Evolutionary conservation across 2,329 filamentous ascomycete species (phyloP).

Genomic region (Cladorrhinum sp.): DNA sequence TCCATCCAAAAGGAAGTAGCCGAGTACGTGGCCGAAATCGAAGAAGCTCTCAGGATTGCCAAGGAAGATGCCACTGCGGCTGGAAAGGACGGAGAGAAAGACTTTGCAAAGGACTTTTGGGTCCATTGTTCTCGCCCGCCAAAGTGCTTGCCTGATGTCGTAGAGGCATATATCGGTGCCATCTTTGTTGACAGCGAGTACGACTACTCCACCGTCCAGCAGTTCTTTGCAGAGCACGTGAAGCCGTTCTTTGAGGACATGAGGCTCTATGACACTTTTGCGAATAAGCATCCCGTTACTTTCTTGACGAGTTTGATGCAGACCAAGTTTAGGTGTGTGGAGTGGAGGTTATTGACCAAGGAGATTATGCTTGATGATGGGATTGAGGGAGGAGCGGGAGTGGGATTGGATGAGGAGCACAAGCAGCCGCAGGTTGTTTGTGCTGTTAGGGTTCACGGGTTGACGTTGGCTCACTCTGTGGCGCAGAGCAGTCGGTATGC

Average conservation of each 20-base stretch:
- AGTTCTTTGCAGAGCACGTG: slow-evolving; percentile 75
- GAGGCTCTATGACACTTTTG: slow-evolving; percentile 80
- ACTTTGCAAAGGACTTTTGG: slow-evolving; percentile 67
- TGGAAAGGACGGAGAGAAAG: slow-evolving; percentile 34
- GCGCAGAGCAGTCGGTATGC: slow-evolving; percentile 69
- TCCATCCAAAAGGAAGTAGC: slow-evolving; percentile 44
- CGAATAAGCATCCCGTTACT: slow-evolving; percentile 81
- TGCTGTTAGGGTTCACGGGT: slow-evolving; percentile 72
- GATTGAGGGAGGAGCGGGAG: background rate
- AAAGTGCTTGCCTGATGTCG: slow-evolving; percentile 76
- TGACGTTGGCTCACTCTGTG: slow-evolving; percentile 59
- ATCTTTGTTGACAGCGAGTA: slow-evolving; percentile 88
- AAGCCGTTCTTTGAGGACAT: slow-evolving; percentile 81
- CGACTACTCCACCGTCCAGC: slow-evolving; percentile 67
- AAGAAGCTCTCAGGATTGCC: slow-evolving; percentile 37
- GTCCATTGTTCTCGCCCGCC: slow-evolving; percentile 60
- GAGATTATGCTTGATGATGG: slow-evolving; percentile 43
- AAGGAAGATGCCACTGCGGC: slow-evolving; percentile 33
- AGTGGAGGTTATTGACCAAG: slow-evolving; percentile 54
- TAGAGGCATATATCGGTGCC: slow-evolving; percentile 86
- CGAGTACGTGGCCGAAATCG: slow-evolving; percentile 57
- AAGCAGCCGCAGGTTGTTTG: slow-evolving; percentile 56
- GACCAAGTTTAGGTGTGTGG: slow-evolving; percentile 61
- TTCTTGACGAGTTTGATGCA: slow-evolving; percentile 64
- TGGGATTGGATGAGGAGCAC: slow-evolving; percentile 26